Conservation (phyloP, 371 early-diverging fungal species). For the Circinella minor region DNA sequence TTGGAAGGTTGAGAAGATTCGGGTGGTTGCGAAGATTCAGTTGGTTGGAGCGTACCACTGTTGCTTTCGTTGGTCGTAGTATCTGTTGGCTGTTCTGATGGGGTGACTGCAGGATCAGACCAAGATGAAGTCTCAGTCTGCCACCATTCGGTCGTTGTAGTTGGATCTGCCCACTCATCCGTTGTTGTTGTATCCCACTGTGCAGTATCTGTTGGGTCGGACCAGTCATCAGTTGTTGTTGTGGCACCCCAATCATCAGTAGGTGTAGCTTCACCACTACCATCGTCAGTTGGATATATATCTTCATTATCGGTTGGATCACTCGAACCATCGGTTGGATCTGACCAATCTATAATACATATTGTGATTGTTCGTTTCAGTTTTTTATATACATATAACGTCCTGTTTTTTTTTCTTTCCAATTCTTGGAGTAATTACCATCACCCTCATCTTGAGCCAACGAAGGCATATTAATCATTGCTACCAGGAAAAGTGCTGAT, state of each 20-base stretch:
- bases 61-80: background rate
- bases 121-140: background rate
- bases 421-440: background rate
- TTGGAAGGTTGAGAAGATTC: slow-evolving; percentile 4
- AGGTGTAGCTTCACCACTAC: background rate
- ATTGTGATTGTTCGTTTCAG: too few species aligned
- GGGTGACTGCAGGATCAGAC: slow-evolving; percentile 6
- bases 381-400: background rate
- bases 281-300: background rate
- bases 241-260: slow-evolving; percentile 1
- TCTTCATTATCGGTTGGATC: background rate
- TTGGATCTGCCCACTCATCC: slow-evolving; percentile 7
- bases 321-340: background rate
- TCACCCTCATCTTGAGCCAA: slow-evolving; percentile 1
- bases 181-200: slow-evolving; percentile 6
- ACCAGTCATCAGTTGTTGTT: background rate
- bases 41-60: too few species aligned
- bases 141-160: slow-evolving; percentile 12
- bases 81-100: background rate
- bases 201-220: background rate
- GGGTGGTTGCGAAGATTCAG: background rate
- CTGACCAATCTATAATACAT: too few species aligned
- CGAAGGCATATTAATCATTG: background rate
- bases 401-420: background rate
- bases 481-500: background rate